Percentiles rank a stretch among this genome's conserved stretches.
phyloP scores from a whole-genome alignment of 129 eudicot species.

The Sambucus nigra region DNA sequence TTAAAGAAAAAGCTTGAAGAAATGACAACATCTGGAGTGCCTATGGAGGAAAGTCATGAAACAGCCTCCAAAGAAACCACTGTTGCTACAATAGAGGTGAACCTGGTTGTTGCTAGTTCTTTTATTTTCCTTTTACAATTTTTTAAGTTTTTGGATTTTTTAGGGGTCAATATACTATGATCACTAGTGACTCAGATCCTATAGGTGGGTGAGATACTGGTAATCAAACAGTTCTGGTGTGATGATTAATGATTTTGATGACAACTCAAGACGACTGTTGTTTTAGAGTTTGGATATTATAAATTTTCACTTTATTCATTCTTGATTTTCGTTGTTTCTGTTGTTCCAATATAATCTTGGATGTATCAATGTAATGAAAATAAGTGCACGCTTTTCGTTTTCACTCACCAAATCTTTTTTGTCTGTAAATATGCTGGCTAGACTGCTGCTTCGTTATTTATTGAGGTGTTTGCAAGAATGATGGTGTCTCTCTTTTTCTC shows the following conservation, averaged over 20 bases:
- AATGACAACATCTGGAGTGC: constrained; percentile 33
- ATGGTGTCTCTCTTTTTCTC: background rate
- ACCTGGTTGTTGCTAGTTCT: constrained; percentile 4
- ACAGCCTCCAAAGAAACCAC: constrained; percentile 43
- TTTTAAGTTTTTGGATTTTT: background rate
- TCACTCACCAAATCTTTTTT: background rate
- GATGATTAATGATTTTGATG: background rate
- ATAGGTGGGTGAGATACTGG: background rate
- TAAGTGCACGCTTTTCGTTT: background rate
- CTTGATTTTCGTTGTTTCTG: background rate
- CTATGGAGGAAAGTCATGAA: constrained; percentile 42
- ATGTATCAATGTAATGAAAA: no score
- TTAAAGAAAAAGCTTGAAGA: constrained; percentile 66
- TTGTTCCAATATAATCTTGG: background rate
- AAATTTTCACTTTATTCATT: background rate
- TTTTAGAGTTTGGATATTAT: no score
- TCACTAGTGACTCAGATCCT: background rate
- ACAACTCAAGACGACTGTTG: background rate
- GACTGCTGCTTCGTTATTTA: background rate
- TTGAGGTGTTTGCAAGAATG: background rate
- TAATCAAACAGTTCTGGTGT: background rate
- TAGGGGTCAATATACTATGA: background rate
- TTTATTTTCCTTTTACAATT: background rate
- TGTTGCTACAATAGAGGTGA: constrained; percentile 76
- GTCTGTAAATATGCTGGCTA: background rate